Base-by-base conservation (phyloP, 768 basidiomycete genomes). In the Pisolithus marmoratus region DNA sequence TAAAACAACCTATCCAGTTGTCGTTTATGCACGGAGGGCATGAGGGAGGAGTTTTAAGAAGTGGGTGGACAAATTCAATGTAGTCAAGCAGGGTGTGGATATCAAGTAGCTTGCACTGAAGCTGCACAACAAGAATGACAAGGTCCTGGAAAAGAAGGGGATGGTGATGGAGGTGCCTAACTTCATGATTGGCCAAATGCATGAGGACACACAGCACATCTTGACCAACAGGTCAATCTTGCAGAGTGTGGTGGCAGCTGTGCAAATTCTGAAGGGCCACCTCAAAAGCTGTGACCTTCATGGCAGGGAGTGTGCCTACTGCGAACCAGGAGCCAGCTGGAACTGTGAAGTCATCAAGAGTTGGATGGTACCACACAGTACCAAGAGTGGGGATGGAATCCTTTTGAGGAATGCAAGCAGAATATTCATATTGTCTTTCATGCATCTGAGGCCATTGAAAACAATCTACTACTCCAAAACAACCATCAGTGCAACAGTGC, bases 1-100 rank as follows among this genome's bases (percentile, higher is more conserved):
- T 54, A 12, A 59, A 59, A 14, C 34, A 49, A 1, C 58, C 56
- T 53, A 59, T 57, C 55, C 53, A 59, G 7, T 20, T 9, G 2
- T 9, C 9, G 36, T 44, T 20, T 5, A 34, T 22, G 5, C 24
- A 8, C n/a, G 17, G 34, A 15, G 36, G 24, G 31, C 15, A 6
- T 15, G 4, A 51, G 22, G 29, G n/a, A 22, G 50, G 50, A 31
- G 34, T 8, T 8, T 23, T 31, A 26, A 48, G 27, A 29, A 31
- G 49, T n/a, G 40, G 51, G 22, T 43, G 40, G 14, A 44, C 50
- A 22, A 52, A 36, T 24, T 55, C 19, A 11, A 55, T 5, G 4
- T 37, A 52, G 17, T 55, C 54, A 51, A 55, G 47, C 40, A 49
- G 36, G 15, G 51, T 40, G 22, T 48, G 47, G 40, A 55, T 52